These are phyloP conservation scores for Verticillium klebahnii DNA, from an alignment of 2,329 filamentous ascomycete species.

Conservation along the genomic window DNA sequence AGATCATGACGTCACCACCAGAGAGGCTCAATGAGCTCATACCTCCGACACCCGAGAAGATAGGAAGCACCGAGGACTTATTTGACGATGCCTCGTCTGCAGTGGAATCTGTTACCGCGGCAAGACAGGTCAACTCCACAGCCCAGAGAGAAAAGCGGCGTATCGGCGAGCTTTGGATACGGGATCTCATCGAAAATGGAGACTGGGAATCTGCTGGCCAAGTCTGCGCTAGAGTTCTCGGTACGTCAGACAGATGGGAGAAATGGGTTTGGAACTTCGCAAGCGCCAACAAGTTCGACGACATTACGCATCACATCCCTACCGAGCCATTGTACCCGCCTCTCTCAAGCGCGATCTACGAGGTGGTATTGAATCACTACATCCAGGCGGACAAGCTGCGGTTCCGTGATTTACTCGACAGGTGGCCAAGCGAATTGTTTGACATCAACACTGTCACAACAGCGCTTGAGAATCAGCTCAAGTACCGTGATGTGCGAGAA, in stretches of 20 bases:
- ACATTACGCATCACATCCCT: conserved; percentile 82
- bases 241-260: conserved; percentile 80
- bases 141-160: conserved; percentile 83
- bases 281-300: conserved; percentile 78
- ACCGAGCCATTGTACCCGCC: conserved; percentile 71
- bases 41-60: conserved; percentile 35
- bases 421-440: conserved; percentile 82
- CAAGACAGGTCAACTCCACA: conserved; percentile 9
- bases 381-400: conserved; percentile 70
- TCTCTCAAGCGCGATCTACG: conserved; percentile 78
- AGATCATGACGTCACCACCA: conserved; percentile 47
- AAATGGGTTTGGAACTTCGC: conserved; percentile 95
- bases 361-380: conserved; percentile 85
- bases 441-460: conserved; percentile 72
- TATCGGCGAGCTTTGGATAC: conserved; percentile 90
- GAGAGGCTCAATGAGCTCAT: conserved; percentile 34
- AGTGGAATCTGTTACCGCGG: conserved; percentile 48
- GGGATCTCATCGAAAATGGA: conserved; percentile 70
- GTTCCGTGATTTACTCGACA: conserved; percentile 74
- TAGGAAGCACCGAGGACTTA: conserved; percentile 53
- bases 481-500: conserved; percentile 67
- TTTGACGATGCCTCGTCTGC: conserved; percentile 68
- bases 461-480: conserved; percentile 77
- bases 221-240: conserved; percentile 77
- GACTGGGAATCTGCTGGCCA: conserved; percentile 77